phyloP scores from a whole-genome alignment of 257 asterid species.

The Lycium barbarum region DNA sequence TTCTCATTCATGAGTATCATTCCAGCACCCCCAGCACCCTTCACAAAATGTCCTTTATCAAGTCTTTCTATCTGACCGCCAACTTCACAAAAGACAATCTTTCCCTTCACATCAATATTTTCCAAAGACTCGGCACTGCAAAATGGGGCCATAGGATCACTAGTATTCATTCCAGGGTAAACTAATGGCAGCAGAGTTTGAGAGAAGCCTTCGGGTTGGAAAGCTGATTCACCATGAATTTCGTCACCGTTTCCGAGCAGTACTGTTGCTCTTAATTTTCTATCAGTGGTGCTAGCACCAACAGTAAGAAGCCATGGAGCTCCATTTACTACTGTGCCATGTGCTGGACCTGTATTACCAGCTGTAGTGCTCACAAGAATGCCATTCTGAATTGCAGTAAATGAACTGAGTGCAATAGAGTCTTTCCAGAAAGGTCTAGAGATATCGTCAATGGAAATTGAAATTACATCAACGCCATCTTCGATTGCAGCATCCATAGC shows the following conservation, averaged over 20 bases:
- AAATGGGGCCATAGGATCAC: background rate
- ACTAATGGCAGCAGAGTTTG: slow-evolving; percentile 37
- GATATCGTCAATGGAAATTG: slow-evolving; percentile 36
- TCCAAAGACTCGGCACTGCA: slow-evolving; percentile 40
- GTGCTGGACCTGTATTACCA: slow-evolving; percentile 37
- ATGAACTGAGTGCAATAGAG: slow-evolving; percentile 41
- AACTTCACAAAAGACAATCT: slow-evolving; percentile 42
- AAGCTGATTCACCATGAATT: slow-evolving; percentile 41
- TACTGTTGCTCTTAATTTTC: slow-evolving; percentile 30
- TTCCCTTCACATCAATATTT: slow-evolving; percentile 31
- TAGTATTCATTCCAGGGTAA: slow-evolving; percentile 24
- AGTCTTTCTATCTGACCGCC: background rate
- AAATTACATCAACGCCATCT: slow-evolving; percentile 50
- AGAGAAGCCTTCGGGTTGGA: slow-evolving; percentile 33
- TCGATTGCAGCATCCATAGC: slow-evolving; percentile 46
- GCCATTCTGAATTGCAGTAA: slow-evolving; percentile 38
- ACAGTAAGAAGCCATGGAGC: slow-evolving; percentile 56
- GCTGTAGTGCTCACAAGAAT: slow-evolving; percentile 46
- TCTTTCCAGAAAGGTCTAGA: slow-evolving; percentile 36
- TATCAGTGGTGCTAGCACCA: slow-evolving; percentile 48
- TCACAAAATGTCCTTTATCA: slow-evolving; percentile 39
- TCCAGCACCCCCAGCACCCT: slow-evolving; percentile 47
- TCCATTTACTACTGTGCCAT: slow-evolving; percentile 32
- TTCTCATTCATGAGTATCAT: slow-evolving; percentile 43
- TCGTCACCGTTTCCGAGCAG: slow-evolving; percentile 37